Conservation (phyloP, 1,284 basidiomycete species). For the Boletus holoroseus region DNA sequence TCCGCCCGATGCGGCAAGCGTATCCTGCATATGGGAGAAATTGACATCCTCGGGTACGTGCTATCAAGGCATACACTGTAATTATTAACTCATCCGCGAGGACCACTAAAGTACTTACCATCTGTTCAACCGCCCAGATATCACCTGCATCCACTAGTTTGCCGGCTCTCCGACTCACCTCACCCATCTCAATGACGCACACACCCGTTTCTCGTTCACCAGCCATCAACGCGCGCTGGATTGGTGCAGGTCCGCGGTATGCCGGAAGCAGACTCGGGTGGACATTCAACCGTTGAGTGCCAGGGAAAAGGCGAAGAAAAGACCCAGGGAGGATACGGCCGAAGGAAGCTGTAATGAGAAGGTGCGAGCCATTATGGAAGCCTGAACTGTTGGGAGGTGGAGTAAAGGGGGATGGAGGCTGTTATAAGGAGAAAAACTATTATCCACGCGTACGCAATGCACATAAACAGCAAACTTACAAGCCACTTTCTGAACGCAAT, state of each 20-base stretch:
- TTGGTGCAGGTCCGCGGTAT: slow-evolving; percentile 90
- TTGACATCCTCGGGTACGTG: slow-evolving; percentile 33
- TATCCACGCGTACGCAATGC: slow-evolving; percentile 12
- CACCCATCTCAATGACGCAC: slow-evolving; percentile 49
- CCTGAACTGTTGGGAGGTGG: slow-evolving; percentile 25
- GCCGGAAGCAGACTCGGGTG: slow-evolving; percentile 87
- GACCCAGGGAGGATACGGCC: slow-evolving; percentile 69
- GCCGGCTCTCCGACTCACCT: slow-evolving; percentile 36
- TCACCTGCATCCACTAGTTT: slow-evolving; percentile 43
- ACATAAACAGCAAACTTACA: slow-evolving; percentile 33
- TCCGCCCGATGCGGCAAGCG: slow-evolving; percentile 63
- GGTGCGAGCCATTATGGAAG: slow-evolving; percentile 36
- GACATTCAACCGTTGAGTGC: slow-evolving; percentile 73
- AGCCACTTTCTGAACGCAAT: slow-evolving; percentile 52
- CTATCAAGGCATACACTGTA: slow-evolving; percentile 37
- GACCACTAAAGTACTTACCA: slow-evolving; percentile 13
- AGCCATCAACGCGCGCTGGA: slow-evolving; percentile 72
- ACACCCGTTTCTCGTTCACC: slow-evolving; percentile 52
- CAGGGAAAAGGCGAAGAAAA: slow-evolving; percentile 54
- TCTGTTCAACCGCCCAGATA: slow-evolving; percentile 48
- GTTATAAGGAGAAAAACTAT: slow-evolving; percentile 28
- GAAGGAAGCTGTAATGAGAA: slow-evolving; percentile 89
- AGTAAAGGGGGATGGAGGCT: slow-evolving; percentile 32
- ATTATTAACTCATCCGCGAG: slow-evolving; percentile 41
- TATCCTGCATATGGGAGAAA: slow-evolving; percentile 56